A percentile compares a stretch with the other conserved stretches of the same genome.
These are phyloP conservation scores for Breynia disticha DNA, from an alignment of 441 rosid genomes.

Conservation along the genomic window DNA sequence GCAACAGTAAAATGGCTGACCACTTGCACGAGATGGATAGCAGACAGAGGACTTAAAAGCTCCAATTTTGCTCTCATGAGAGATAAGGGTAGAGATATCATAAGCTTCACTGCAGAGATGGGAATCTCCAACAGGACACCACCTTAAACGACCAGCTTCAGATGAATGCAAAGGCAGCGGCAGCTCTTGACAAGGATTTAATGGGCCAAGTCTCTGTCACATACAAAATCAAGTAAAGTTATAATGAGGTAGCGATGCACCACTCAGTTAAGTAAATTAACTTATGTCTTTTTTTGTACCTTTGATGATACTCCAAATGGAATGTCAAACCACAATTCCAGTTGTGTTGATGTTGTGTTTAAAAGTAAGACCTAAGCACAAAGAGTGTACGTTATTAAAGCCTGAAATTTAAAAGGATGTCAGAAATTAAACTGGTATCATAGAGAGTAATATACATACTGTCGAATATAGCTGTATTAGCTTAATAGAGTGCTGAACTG, in stretches of 20 bases:
- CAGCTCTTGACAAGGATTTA: constrained; percentile 83
- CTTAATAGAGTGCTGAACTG: constrained; percentile 77
- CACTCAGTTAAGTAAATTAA: too few species aligned
- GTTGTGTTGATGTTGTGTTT: constrained; percentile 69
- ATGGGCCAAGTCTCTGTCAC: constrained; percentile 80
- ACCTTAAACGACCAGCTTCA: constrained; percentile 80
- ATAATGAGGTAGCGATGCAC: not conserved
- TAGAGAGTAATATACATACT: constrained; percentile 35
- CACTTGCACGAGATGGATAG: constrained; percentile 90
- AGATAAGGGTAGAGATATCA: constrained; percentile 63
- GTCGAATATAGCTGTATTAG: constrained; percentile 81
- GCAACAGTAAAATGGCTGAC: constrained; percentile 87
- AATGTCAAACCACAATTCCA: constrained; percentile 93
- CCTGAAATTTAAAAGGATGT: too few species aligned
- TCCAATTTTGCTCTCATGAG: constrained; percentile 72
- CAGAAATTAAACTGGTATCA: constrained; percentile 4
- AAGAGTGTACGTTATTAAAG: too few species aligned
- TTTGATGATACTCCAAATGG: constrained; percentile 92
- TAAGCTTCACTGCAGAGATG: constrained; percentile 94
- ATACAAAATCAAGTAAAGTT: constrained; percentile 1
- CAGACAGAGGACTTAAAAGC: constrained; percentile 80
- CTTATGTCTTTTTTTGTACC: constrained; percentile 27
- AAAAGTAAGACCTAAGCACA: constrained; percentile 53
- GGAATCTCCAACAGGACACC: constrained; percentile 87
- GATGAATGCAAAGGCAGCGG: constrained; percentile 94